Base-by-base conservation (phyloP, 202 grass and related monocot genomes). In the Panicum virgatum region DNA sequence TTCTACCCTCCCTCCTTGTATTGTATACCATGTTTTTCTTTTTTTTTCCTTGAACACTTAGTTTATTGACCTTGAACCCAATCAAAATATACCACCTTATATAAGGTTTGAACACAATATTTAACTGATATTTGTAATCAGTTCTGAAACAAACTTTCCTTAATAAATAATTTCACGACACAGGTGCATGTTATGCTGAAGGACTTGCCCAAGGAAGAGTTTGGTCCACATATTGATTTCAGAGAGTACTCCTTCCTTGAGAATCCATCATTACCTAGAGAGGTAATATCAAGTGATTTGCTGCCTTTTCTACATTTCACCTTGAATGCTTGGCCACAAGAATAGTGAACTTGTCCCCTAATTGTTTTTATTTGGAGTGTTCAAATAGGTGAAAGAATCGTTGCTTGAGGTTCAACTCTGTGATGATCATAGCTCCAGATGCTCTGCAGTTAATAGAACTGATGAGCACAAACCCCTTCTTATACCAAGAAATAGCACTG, bases 241-340 rank as follows among this genome's bases (percentile, higher is more conserved):
- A 93, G 93, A 89, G 96, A 96, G 82, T 96, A 96, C 71, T 96
- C 96, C 9, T 99, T 96, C 87, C 87, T 96, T 83, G 80, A 94
- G 61, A 99, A 99, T 89, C 96, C 96, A 25, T 94, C 59, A 61
- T 84, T 99, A 62, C 87, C 93, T 63, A 96, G 78, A 84, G 82
- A 96, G 75, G 96, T 96, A 85, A 80, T 43, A 9, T 45, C 62
- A 66, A 78, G 59, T 62, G 23, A 26, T 54, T 75, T 80, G 20
- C 52, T 61, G 56, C 44, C 61, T 46, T 78, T 43, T 47, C 7
- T 19, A 56, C n/a, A 42, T 63, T 81, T 81, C 38, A 48, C 30
- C 12, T 81, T 56, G 44, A 59, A 68, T 80, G n/a, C 26, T 69
- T 56, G 36, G 19, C 32, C 22, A 62, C 61, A 75, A 72, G 45